Base-by-base conservation (phyloP, 495 filamentous ascomycete genomes). In the Podospora didyma region DNA sequence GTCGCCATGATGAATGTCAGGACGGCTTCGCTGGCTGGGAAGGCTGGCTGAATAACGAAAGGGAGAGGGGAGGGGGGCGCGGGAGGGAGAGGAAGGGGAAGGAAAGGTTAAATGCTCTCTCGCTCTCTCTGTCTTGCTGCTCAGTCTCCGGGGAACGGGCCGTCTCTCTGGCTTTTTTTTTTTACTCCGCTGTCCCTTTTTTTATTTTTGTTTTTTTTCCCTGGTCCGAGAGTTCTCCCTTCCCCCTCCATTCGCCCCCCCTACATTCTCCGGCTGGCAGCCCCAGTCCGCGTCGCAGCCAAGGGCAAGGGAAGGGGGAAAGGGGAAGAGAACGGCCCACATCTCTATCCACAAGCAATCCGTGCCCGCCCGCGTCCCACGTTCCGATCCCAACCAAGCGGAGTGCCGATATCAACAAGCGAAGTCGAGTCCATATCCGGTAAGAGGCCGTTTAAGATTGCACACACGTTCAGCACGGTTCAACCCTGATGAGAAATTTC, bases 401-500 rank as follows among this genome's bases (percentile, higher is more conserved):
- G 50, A 51, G 23, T 39, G 50, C 50, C 50, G 50, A 53, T 53
- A 20, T 53, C 34, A 37, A 31, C 49, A 35, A 34, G 49, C 49
- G 21, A 51, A 31, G 26, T 31, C 26, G 26, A 9, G 49, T 34
- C 7, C 49, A 51, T 51, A 31, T 23, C 22, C 28, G 35, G 31
- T 53, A 24, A 28, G 19, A 22, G 39, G 37, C 20, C 23, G 23
- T 44, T 53, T 42, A 53, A 44, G 37, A 42, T 53, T 42, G 50
- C 34, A 48, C n/a, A 5, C 39, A 14, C 12, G 12, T 42, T 14
- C 39, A 14, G 39, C 39, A 42, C 39, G n/a, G 39, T 14, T 17
- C 39, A 42, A 42, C 39, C 39, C 39, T 42, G 39, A 42, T 16
- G 12, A 4, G 14, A 42, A 42, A 42, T 42, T 16, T 14, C 46